A percentile compares a stretch with the other conserved stretches of the same genome.
These are phyloP conservation scores for Penicillium hesseltinei DNA, from an alignment of 2,329 filamentous ascomycete species.

Conservation along the genomic window DNA sequence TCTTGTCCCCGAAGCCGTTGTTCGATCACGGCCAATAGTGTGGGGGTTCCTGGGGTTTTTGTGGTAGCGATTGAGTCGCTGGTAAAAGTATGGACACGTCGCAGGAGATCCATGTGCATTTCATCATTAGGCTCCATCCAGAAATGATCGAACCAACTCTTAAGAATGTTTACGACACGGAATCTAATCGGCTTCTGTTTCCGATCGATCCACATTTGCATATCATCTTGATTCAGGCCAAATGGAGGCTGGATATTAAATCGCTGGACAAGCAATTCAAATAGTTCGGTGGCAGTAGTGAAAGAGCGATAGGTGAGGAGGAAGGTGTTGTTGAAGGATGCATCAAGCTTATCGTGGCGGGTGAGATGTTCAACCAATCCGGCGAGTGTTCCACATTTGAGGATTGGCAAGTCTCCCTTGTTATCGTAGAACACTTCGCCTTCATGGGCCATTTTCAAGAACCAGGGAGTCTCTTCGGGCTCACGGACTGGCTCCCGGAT, in stretches of 20 bases:
- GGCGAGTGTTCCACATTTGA: conserved; percentile 85
- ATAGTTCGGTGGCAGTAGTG: conserved; percentile 83
- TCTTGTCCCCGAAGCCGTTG: conserved; percentile 87
- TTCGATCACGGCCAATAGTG: conserved; percentile 82
- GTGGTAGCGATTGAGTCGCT: conserved; percentile 90
- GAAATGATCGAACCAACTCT: conserved; percentile 97
- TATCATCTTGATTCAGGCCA: conserved; percentile 71
- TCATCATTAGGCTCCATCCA: conserved; percentile 97
- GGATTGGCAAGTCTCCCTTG: conserved; percentile 70
- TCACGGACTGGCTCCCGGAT: conserved; percentile 47
- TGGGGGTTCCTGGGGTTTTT: conserved; percentile 82
- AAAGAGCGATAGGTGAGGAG: conserved; percentile 95
- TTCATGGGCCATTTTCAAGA: conserved; percentile 81
- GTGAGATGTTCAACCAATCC: conserved; percentile 94
- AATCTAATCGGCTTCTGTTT: conserved; percentile 97
- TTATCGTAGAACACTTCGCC: conserved; percentile 85
- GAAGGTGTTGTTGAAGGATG: conserved; percentile 96
- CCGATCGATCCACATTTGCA: conserved; percentile 82
- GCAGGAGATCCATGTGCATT: conserved; percentile 79
- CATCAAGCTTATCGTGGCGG: conserved; percentile 90
- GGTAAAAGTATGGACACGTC: conserved; percentile 85
- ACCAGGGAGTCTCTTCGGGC: conserved; percentile 78
- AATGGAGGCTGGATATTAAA: conserved; percentile 91
- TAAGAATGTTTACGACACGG: conserved; percentile 93
- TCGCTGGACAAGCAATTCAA: conserved; percentile 85